phyloP scores from a whole-genome alignment of 768 basidiomycete genomes.

The Rhodosporidiobolus sp. region DNA sequence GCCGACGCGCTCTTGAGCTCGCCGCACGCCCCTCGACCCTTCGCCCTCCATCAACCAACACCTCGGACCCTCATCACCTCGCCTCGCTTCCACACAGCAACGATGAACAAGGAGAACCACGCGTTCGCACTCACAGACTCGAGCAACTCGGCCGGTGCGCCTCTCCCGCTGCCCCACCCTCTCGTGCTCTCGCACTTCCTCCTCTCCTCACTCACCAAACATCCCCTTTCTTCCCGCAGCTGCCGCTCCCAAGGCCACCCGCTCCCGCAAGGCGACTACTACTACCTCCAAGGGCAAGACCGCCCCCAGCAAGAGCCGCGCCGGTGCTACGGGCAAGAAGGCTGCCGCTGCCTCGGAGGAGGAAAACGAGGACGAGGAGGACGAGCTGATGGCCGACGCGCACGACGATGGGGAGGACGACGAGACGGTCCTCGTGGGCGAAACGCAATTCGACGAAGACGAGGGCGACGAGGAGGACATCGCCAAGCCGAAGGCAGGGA shows the following conservation, averaged over 20 bases:
- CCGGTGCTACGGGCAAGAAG: not conserved
- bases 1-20: no score
- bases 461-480: not conserved
- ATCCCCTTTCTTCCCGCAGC: not conserved
- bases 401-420: constrained; percentile 2
- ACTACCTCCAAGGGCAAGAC: not conserved
- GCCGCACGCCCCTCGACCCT: not conserved
- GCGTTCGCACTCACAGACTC: not conserved
- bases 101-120: constrained; percentile 7
- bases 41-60: not conserved
- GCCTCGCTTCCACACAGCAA: not conserved
- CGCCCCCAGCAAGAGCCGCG: not conserved
- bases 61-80: not conserved
- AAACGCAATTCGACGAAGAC: constrained; percentile 11
- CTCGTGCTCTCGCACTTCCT: not conserved
- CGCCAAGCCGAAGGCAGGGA: not conserved
- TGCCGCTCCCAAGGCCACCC: not conserved
- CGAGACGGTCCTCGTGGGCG: constrained; percentile 20
- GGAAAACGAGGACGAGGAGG: not conserved
- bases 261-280: not conserved
- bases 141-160: not conserved
- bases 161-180: not conserved
- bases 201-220: not conserved
- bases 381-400: not conserved
- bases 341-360: not conserved